Evolutionary conservation across 2,329 filamentous ascomycete genomes (phyloP), one percentile per base, ranked within the genome.

Genomic region (Pseudocercospora fijiensis): DNA sequence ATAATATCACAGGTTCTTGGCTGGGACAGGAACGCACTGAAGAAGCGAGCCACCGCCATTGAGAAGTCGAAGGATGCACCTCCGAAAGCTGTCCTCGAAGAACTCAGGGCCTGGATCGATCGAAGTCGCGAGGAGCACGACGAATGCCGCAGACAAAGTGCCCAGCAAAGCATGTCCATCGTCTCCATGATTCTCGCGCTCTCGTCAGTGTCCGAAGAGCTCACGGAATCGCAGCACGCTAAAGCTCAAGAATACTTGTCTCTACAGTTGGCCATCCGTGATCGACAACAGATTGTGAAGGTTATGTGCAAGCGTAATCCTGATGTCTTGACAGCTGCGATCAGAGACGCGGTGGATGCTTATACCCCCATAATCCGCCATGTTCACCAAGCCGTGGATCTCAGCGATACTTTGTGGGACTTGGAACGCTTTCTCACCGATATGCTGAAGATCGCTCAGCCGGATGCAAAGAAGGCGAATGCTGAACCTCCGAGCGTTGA

Each of bases 311-410:
- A 85, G 13, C 82, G 86, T 52, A 85, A 82, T 24, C 90, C 91
- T 0, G 91, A 94, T 70, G 81, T 89, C 9, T 81, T 92, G n/a
- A 93, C 90, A 0, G 83, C 86, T 8, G 82, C 86, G 0, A 78
- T 93, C 55, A 83, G 85, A 28, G 88, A 91, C 62, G 76, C 82
- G 0, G 84, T 92, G 5, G 80, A 83, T 0, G 87, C 88, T 1
- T 91, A 90, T 68, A 90, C 92, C 58, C 89, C 89, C 0, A 86
- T 92, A 64, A 91, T 95, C 61, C 83, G 90, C 22, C 79, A 82
- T 2, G 80, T 93, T 6, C 91, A 94, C 73, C 84, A 90, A 60
- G 84, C 85, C 1, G 84, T 92, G 24, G 88, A 93, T 71, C 81
- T 94, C 5, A 86, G 85, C 33, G 86, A 86, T 43, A 89, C 90